Conservation (phyloP, 177 flowering plant species). For the Vitis hybrid region DNA sequence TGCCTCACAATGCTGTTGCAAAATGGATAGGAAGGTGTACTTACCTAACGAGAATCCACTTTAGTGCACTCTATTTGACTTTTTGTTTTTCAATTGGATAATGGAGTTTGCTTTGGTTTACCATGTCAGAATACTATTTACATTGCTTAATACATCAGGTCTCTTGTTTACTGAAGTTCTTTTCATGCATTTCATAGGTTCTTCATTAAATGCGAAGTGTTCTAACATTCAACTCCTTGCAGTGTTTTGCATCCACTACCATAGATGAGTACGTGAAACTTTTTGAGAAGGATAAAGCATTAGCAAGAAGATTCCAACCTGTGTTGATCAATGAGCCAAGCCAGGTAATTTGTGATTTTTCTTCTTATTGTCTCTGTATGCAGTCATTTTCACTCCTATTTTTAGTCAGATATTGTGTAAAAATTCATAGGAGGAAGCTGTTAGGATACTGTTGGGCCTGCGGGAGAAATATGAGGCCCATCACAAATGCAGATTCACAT, state of each 20-base stretch:
- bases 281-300: slow-evolving; percentile 86
- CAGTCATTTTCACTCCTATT: neutral
- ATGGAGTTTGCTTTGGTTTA: too few species aligned
- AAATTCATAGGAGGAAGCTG: slow-evolving; percentile 63
- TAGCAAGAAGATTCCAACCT: slow-evolving; percentile 84
- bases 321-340: slow-evolving; percentile 74
- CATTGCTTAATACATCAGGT: neutral
- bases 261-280: slow-evolving; percentile 61
- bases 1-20: too few species aligned
- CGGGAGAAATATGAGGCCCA: slow-evolving; percentile 75
- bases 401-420: slow-evolving; percentile 1
- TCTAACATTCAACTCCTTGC: slow-evolving; percentile 23
- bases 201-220: neutral
- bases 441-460: slow-evolving; percentile 67
- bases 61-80: neutral
- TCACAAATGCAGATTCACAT: slow-evolving; percentile 71
- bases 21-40: too few species aligned
- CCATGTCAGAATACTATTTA: too few species aligned
- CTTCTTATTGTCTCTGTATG: neutral
- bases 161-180: neutral
- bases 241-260: slow-evolving; percentile 92
- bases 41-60: too few species aligned
- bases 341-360: slow-evolving; percentile 45
- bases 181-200: neutral
- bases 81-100: neutral